Evolutionary conservation across 441 rosid genomes (phyloP).

Genomic region (Capsella rubella): DNA sequence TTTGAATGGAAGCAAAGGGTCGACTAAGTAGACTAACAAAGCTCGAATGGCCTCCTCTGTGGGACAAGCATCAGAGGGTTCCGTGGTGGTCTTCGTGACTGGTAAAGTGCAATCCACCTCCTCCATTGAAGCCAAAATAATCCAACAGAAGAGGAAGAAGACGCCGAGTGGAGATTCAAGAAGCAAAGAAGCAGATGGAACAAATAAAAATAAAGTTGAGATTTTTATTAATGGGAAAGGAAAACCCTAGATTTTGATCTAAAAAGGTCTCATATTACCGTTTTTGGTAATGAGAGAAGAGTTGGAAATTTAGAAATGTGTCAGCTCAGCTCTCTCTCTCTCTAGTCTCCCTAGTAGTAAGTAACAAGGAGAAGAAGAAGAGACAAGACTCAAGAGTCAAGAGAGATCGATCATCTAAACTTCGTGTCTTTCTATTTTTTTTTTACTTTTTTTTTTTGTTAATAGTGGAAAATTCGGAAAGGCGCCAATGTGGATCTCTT

Average conservation of each 20-base stretch:
- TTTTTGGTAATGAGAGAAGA: slow-evolving; percentile 26
- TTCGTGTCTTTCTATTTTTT: background rate
- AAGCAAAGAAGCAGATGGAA: background rate
- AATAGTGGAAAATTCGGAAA: slow-evolving; percentile 18
- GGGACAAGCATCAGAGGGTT: slow-evolving; percentile 53
- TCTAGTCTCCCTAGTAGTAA: background rate
- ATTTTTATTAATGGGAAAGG: slow-evolving; percentile 21
- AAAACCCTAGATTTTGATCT: slow-evolving; percentile 25
- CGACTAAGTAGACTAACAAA: slow-evolving; percentile 70
- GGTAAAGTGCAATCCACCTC: slow-evolving; percentile 9
- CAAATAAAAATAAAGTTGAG: background rate
- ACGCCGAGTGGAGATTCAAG: background rate
- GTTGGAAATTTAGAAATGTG: background rate
- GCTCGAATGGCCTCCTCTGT: slow-evolving; percentile 71
- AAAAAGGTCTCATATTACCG: background rate
- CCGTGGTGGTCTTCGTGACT: slow-evolving; percentile 39
- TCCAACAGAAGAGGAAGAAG: background rate
- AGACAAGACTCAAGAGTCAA: background rate
- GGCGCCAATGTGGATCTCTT: slow-evolving; percentile 39
- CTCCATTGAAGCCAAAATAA: slow-evolving; percentile 11
- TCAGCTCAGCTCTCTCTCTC: slow-evolving; percentile 1
- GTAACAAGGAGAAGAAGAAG: background rate
- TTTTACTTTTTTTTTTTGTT: background rate
- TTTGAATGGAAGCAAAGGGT: slow-evolving; percentile 68
- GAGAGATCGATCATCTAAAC: slow-evolving; percentile 19